Evolutionary conservation across 2,329 filamentous ascomycete species (phyloP).

Genomic region (Pseudocercospora fijiensis): DNA sequence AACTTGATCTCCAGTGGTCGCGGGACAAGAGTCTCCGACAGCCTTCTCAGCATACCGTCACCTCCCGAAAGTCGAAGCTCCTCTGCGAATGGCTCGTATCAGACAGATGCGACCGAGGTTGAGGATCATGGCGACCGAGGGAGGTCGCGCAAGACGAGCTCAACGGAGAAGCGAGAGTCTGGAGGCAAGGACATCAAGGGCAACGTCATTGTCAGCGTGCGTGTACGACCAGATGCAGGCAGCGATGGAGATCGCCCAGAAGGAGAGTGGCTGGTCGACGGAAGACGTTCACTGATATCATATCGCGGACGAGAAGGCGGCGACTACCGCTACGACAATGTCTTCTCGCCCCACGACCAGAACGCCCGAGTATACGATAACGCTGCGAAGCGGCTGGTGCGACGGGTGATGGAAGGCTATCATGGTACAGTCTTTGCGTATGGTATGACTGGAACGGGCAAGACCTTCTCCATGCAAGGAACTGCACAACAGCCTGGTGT

Average conservation of each 20-base stretch:
- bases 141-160: conserved; percentile 41
- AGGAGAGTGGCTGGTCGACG: conserved; percentile 89
- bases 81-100: conserved; percentile 88
- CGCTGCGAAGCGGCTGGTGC: conserved; percentile 86
- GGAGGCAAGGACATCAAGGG: conserved; percentile 73
- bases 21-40: conserved; percentile 68
- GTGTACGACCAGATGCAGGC: conserved; percentile 81
- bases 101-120: conserved; percentile 83
- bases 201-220: conserved; percentile 92
- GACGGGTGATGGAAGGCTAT: conserved; percentile 98
- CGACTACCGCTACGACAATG: conserved; percentile 94
- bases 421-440: conserved; percentile 98
- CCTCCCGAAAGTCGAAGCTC: conserved; percentile 87
- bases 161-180: conserved; percentile 35
- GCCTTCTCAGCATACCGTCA: conserved; percentile 73
- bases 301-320: conserved; percentile 87
- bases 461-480: conserved; percentile 99
- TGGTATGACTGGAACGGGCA: conserved; percentile 97
- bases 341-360: conserved; percentile 90
- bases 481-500: conserved; percentile 94
- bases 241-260: conserved; percentile 62
- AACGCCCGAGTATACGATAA: conserved; percentile 95
- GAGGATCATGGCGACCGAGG: conserved; percentile 53
- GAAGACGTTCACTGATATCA: conserved; percentile 74
- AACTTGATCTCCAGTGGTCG: conserved; percentile 66